phyloP scores from a whole-genome alignment of 257 asterid species.

The Solanum corneliomulleri region DNA sequence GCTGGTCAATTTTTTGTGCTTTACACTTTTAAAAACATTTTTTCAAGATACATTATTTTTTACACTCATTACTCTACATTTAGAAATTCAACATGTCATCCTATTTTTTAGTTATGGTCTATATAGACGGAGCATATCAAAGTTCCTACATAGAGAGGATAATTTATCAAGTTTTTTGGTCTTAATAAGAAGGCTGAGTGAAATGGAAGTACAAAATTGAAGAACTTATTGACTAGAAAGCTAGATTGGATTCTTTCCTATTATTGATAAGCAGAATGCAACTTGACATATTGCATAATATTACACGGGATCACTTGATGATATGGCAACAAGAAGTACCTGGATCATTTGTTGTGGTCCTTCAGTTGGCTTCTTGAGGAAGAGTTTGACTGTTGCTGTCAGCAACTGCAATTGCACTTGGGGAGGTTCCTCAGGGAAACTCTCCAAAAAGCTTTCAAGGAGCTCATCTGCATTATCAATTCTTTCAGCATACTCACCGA shows the following conservation, averaged over 20 bases:
- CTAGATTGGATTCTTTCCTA: background rate
- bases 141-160: background rate
- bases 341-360: constrained; percentile 99
- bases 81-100: background rate
- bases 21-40: background rate
- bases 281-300: background rate
- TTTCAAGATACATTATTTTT: background rate
- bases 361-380: constrained; percentile 98
- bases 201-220: background rate
- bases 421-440: constrained; percentile 96
- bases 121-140: background rate
- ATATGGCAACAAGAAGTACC: constrained; percentile 25
- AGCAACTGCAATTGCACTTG: constrained; percentile 94
- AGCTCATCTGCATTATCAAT: constrained; percentile 99
- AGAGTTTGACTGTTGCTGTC: constrained; percentile 97
- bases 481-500: constrained; percentile 99
- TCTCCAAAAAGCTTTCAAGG: constrained; percentile 95
- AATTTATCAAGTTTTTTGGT: background rate
- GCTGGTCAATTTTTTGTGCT: background rate
- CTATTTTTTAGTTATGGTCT: background rate
- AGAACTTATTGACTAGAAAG: background rate
- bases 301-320: background rate
- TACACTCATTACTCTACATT: background rate
- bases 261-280: background rate
- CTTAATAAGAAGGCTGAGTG: background rate